Base-by-base conservation (phyloP, 2,329 filamentous ascomycete genomes). In the Monilinia polystroma region DNA sequence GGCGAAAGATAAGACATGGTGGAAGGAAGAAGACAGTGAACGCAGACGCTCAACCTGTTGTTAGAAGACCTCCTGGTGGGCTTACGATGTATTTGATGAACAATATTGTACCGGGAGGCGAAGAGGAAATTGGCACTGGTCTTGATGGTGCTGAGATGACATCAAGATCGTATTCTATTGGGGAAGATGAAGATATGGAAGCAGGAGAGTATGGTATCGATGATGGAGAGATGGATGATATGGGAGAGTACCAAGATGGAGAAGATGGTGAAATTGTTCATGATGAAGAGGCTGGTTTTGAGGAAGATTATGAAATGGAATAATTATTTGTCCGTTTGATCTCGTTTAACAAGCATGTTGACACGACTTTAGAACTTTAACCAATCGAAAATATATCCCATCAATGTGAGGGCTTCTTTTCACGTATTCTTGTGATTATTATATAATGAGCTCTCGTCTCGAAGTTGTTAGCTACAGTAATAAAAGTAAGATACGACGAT, bases 191-290 rank as follows among this genome's bases (percentile, higher is more conserved):
- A 20, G 29, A 63, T 20, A 47, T 64, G 38, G 66, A 53, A 23
- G 51, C n/a, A 3, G 59, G 56, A 10, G 64, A 56, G 23, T 41
- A 51, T 49, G 63, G 45, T 4, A 2, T 41, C 16, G 43, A 52
- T 45, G 63, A 59, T 41, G 26, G 3, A 10, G 64, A 43, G 51
- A 60, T 53, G 23, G 26, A 47, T 23, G 58, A 49, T 54, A 20
- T 63, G 16, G 66, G 10, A 29, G 66, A 67, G 35, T 43, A 57
- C 20, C 43, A 65, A 38, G 14, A 12, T 10, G 59, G 23, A 3
- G 65, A 64, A n/a, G 58, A 64, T 41, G 38, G 38, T 0, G 60
- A 67, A 23, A 58, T 55, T 59, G 35, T 7, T 72, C 75, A 63
- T 69, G 70, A 70, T 20, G 68, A 69, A 35, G 67, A 69, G 35